Evolutionary conservation across 2,329 filamentous ascomycete genomes (phyloP).

Genomic region (Byssoonygena ceratinophila): DNA sequence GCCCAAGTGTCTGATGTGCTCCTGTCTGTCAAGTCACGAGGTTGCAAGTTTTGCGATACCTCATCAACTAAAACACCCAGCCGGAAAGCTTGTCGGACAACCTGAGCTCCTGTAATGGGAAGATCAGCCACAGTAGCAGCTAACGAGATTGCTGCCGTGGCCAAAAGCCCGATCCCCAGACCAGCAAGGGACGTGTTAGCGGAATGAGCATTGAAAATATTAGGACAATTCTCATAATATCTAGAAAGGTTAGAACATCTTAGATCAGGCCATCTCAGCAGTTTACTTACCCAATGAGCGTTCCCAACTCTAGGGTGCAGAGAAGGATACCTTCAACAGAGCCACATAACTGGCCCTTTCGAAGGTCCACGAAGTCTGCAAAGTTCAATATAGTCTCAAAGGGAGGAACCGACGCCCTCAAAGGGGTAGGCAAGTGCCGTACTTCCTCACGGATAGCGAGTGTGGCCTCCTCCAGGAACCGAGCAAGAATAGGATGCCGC

Average conservation of each 20-base stretch:
- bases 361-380: constrained; percentile 23
- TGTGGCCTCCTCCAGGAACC: constrained; percentile 37
- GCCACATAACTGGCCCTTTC: constrained; percentile 35
- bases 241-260: not conserved
- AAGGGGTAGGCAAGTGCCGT: constrained; percentile 14
- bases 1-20: constrained; percentile 21
- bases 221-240: constrained; percentile 1
- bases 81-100: constrained; percentile 38
- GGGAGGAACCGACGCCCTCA: constrained; percentile 18
- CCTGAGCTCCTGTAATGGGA: constrained; percentile 33
- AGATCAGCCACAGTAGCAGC: constrained; percentile 33
- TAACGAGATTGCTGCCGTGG: constrained; percentile 36
- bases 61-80: constrained; percentile 38
- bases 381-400: constrained; percentile 20
- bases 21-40: constrained; percentile 21
- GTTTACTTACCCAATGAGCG: constrained; percentile 36
- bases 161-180: constrained; percentile 39
- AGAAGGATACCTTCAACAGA: constrained; percentile 41
- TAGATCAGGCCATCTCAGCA: not conserved
- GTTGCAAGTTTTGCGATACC: constrained; percentile 36
- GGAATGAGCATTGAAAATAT: constrained; percentile 17
- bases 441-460: constrained; percentile 35
- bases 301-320: constrained; percentile 31
- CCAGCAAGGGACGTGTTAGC: constrained; percentile 29
- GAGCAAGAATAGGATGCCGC: constrained; percentile 28